phyloP scores from a whole-genome alignment of 192 early-diverging fungal genomes.

The Rhizophlyctis rosea region DNA sequence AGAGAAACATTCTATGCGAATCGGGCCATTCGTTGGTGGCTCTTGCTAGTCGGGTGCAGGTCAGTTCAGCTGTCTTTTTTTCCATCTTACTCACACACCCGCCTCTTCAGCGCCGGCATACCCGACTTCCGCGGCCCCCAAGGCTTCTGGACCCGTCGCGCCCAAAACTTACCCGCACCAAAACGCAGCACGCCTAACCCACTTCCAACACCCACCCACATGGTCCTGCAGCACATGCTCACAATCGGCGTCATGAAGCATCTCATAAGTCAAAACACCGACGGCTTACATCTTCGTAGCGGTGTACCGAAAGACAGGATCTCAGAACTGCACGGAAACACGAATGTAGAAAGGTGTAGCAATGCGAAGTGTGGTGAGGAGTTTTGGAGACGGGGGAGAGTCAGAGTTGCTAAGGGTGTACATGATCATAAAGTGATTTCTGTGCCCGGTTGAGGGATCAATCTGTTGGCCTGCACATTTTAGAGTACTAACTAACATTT shows the following conservation, averaged over 20 bases:
- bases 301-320: neutral
- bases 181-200: neutral
- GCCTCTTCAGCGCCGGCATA: conserved; percentile 1
- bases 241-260: neutral
- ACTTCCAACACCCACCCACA: neutral
- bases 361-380: too few relatives aligned
- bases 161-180: neutral
- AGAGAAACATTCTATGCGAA: too few relatives aligned
- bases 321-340: neutral
- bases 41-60: too few relatives aligned
- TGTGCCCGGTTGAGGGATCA: too few relatives aligned
- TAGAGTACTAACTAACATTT: too few relatives aligned
- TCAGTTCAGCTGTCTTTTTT: too few relatives aligned
- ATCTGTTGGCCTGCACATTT: too few relatives aligned
- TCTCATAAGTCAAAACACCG: neutral
- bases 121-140: conserved; percentile 1
- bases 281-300: neutral
- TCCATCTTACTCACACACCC: too few relatives aligned
- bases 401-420: too few relatives aligned
- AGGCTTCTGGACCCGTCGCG: neutral
- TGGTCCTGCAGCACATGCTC: neutral
- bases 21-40: too few relatives aligned
- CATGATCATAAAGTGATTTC: too few relatives aligned
- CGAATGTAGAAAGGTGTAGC: neutral
- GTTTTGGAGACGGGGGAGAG: too few relatives aligned